Percentiles rank a stretch among this genome's conserved stretches.
Conservation (phyloP, 2,329 filamentous ascomycete species). For the Ophiosphaerella narmari region DNA sequence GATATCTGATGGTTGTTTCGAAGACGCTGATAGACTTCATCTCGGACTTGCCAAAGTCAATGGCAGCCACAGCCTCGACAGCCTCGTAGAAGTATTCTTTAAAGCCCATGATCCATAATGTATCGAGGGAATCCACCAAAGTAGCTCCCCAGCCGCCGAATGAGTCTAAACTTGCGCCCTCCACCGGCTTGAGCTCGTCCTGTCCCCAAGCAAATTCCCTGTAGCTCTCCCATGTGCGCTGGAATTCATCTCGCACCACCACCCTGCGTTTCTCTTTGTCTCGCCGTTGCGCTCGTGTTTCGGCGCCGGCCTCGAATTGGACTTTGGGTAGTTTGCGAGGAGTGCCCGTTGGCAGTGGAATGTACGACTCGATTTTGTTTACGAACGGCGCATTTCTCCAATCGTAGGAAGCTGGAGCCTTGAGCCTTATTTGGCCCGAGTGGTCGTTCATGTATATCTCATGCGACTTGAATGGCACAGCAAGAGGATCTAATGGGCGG, state of each 20-base stretch:
- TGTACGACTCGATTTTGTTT: conserved; percentile 44
- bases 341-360: conserved; percentile 43
- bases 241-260: conserved; percentile 49
- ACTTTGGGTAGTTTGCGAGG: conserved; percentile 47
- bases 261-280: conserved; percentile 38
- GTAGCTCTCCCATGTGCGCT: conserved; percentile 52
- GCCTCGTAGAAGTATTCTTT: conserved; percentile 55
- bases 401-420: conserved; percentile 37
- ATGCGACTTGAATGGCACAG: conserved; percentile 35
- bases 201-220: conserved; percentile 51
- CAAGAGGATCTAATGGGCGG: conserved; percentile 33
- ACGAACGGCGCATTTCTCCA: conserved; percentile 50
- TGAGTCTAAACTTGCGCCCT: conserved; percentile 43
- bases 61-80: conserved; percentile 49
- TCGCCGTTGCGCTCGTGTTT: conserved; percentile 33
- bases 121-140: conserved; percentile 53
- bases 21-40: conserved; percentile 55
- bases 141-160: conserved; percentile 57
- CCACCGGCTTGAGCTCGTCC: conserved; percentile 53
- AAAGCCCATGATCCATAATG: conserved; percentile 55
- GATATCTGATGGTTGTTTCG: conserved; percentile 54
- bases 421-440: conserved; percentile 14
- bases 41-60: conserved; percentile 51
- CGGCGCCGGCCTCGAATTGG: conserved; percentile 47
- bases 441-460: conserved; percentile 40